phyloP scores from a whole-genome alignment of 2,329 filamentous ascomycete genomes.

The Fusarium veterinarium region DNA sequence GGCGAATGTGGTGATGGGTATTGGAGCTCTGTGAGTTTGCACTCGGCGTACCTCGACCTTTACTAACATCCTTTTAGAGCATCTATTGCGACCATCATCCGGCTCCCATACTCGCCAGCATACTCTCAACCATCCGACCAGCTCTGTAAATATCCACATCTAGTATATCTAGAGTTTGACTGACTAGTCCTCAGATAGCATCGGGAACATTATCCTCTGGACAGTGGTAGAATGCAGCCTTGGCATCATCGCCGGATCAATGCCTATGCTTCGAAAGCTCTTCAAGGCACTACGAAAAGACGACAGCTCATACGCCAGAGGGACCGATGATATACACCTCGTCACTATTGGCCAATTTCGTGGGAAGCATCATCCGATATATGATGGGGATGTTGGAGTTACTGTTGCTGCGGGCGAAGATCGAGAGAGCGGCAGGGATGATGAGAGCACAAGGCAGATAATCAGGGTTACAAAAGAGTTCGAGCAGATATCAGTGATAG shows the following conservation, averaged over 20 bases:
- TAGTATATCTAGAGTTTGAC: neutral
- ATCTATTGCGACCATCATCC: too few relatives aligned
- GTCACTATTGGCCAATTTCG: constrained; percentile 14
- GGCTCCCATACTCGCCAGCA: too few relatives aligned
- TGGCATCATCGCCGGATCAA: constrained; percentile 19
- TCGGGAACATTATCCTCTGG: constrained; percentile 12
- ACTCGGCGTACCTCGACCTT: too few relatives aligned
- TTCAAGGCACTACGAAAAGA: constrained; percentile 4
- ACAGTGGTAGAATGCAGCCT: constrained; percentile 20
- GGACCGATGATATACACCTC: constrained; percentile 1
- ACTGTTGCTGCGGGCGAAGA: neutral
- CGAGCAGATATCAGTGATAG: neutral
- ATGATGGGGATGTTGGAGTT: neutral
- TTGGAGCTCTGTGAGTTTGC: too few relatives aligned
- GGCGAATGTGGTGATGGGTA: too few relatives aligned
- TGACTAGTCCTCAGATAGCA: neutral
- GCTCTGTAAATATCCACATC: too few relatives aligned
- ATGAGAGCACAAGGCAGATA: constrained; percentile 19
- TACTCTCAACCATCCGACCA: too few relatives aligned
- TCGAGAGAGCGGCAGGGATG: constrained; percentile 1
- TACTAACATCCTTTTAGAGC: too few relatives aligned
- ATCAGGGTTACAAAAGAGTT: constrained; percentile 5
- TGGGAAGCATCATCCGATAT: neutral
- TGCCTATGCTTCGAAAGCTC: constrained; percentile 25
- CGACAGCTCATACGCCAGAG: neutral